Conservation (phyloP, 2,329 filamentous ascomycete genomes). For the Exophiala viscosa region DNA sequence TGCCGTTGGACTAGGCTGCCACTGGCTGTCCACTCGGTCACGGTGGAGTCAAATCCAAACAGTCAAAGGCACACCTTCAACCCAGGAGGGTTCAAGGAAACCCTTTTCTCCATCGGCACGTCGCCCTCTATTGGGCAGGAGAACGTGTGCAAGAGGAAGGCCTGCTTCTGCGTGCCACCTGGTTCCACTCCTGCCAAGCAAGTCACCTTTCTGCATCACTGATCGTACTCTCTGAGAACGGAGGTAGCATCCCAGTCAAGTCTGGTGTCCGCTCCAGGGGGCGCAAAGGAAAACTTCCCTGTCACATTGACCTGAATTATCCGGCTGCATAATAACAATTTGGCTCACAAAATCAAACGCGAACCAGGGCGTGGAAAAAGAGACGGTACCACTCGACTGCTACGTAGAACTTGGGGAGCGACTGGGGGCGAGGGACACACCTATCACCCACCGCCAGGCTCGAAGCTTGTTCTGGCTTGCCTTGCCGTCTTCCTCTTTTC, state of each 20-base stretch:
- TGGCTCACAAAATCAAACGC: constrained; percentile 5
- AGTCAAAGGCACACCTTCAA: constrained; percentile 3
- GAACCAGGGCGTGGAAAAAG: constrained; percentile 6
- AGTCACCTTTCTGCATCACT: constrained; percentile 11
- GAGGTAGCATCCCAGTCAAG: constrained; percentile 14
- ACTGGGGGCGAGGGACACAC: constrained; percentile 10
- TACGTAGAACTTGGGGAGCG: constrained; percentile 13
- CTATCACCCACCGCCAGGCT: constrained; percentile 7
- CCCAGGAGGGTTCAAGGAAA: constrained; percentile 6
- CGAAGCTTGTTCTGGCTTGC: constrained; percentile 6
- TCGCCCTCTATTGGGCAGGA: constrained; percentile 14
- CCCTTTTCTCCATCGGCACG: constrained; percentile 11
- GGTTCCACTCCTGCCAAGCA: constrained; percentile 16
- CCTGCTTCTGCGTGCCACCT: constrained; percentile 7
- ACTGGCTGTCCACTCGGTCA: constrained; percentile 13
- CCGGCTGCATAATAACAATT: constrained; percentile 1
- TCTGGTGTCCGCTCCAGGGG: constrained; percentile 4
- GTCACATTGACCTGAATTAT: constrained; percentile 16
- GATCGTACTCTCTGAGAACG: constrained; percentile 17
- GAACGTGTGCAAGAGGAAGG: not conserved
- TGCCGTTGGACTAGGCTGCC: constrained; percentile 20
- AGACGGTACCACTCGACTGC: constrained; percentile 9
- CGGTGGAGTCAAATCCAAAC: constrained; percentile 6
- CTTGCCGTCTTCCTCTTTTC: constrained; percentile 10
- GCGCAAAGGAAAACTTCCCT: constrained; percentile 6